Conservation (phyloP, 1,139 yeast species). For the Yamadazyma diddensiae region DNA sequence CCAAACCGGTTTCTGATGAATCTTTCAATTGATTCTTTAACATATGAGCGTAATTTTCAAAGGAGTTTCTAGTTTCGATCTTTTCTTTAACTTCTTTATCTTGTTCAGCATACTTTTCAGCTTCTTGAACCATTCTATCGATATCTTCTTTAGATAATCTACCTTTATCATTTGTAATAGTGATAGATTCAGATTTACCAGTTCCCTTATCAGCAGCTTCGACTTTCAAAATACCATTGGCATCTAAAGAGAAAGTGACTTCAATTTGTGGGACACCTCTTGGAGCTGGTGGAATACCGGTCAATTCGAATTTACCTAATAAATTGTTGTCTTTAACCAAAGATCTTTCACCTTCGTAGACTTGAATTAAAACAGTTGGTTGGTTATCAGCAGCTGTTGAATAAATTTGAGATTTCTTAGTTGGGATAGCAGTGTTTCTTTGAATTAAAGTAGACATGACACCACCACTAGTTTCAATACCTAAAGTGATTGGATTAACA, state of each 20-base stretch:
- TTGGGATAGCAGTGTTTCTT: slow-evolving; percentile 49
- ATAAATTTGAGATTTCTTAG: slow-evolving; percentile 47
- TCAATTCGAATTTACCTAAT: slow-evolving; percentile 47
- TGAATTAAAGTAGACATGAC: slow-evolving; percentile 48
- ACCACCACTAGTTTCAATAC: slow-evolving; percentile 50
- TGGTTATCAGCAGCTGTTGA: slow-evolving; percentile 49
- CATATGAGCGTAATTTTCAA: slow-evolving; percentile 47
- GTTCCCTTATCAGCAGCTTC: slow-evolving; percentile 48
- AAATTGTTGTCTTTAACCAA: slow-evolving; percentile 44
- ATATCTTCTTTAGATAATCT: slow-evolving; percentile 90
- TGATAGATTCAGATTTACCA: slow-evolving; percentile 83
- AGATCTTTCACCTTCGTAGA: slow-evolving; percentile 49
- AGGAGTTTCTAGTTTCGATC: slow-evolving; percentile 62
- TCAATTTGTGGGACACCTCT: slow-evolving; percentile 51
- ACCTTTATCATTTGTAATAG: slow-evolving; percentile 96
- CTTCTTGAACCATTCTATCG: slow-evolving; percentile 93
- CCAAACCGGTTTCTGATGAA: slow-evolving; percentile 59
- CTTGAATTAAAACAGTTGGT: slow-evolving; percentile 47
- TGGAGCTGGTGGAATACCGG: slow-evolving; percentile 50
- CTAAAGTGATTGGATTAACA: slow-evolving; percentile 48
- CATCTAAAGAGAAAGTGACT: slow-evolving; percentile 46
- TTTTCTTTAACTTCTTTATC: slow-evolving; percentile 78
- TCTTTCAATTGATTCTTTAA: slow-evolving; percentile 60
- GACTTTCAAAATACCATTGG: slow-evolving; percentile 48
- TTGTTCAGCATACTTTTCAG: slow-evolving; percentile 86